A percentile compares a stretch with the other conserved stretches of the same genome.
These are phyloP conservation scores for Solanum appendiculatum DNA, from an alignment of 257 asterid genomes.

Conservation along the genomic window DNA sequence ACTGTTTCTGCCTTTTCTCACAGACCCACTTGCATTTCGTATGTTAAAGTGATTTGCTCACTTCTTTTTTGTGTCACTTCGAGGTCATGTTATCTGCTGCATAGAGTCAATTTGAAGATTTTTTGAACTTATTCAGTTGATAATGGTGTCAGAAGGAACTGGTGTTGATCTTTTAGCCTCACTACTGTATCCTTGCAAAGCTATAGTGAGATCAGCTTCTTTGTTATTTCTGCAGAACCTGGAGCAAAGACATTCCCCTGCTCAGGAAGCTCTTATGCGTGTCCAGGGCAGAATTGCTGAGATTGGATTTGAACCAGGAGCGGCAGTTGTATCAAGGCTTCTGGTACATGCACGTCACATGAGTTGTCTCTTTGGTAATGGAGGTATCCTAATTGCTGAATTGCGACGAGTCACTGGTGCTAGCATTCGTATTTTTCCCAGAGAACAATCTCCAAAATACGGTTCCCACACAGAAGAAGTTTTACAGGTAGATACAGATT, in stretches of 20 bases:
- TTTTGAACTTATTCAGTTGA: not conserved
- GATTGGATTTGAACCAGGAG: conserved; percentile 17
- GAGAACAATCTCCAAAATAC: conserved; percentile 12
- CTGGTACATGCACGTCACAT: conserved; percentile 10
- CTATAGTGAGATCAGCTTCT: not conserved
- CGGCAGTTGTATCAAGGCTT: conserved; percentile 17
- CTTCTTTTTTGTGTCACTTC: not conserved
- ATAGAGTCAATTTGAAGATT: not conserved
- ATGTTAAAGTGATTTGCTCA: not conserved
- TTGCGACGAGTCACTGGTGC: conserved; percentile 14
- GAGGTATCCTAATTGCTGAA: conserved; percentile 9
- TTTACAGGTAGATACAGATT: conserved; percentile 6
- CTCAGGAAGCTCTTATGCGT: conserved; percentile 17
- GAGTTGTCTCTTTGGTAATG: conserved; percentile 6
- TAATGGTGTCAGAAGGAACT: not conserved
- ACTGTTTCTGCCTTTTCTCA: not conserved
- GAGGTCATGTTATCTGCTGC: not conserved
- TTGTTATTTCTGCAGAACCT: conserved; percentile 3
- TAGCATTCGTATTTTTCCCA: conserved; percentile 9
- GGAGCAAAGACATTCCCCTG: conserved; percentile 18
- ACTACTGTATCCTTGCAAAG: not conserved
- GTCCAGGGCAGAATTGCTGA: conserved; percentile 13
- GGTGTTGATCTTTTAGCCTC: not conserved
- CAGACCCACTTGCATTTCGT: not conserved
- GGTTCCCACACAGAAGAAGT: conserved; percentile 16